Evolutionary conservation across 495 filamentous ascomycete species (phyloP).

Genomic region (Aspergillus conjunctus): DNA sequence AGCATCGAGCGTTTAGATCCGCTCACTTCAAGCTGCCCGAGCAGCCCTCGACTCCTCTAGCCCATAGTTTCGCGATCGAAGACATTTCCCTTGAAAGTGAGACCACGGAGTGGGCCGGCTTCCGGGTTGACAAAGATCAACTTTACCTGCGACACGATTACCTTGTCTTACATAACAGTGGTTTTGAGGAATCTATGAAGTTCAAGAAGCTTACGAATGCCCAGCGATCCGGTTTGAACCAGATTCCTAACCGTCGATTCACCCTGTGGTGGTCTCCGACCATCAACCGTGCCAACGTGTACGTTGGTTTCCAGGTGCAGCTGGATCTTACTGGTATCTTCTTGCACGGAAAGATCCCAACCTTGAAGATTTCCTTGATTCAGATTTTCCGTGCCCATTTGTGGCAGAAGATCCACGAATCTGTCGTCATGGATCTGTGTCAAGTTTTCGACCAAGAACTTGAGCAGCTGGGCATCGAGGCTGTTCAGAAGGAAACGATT

Average conservation of each 20-base stretch:
- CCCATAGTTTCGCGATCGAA: slow-evolving; percentile 37
- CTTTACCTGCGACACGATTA: slow-evolving; percentile 52
- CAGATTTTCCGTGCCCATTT: slow-evolving; percentile 99
- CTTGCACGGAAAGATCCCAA: slow-evolving; percentile 99
- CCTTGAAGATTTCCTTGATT: slow-evolving; percentile 96
- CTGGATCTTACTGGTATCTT: slow-evolving; percentile 99
- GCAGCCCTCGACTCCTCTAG: slow-evolving; percentile 19
- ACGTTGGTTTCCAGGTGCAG: slow-evolving; percentile 96
- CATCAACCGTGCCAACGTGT: slow-evolving; percentile 62
- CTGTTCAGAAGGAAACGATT: slow-evolving; percentile 99
- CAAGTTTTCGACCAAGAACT: slow-evolving; percentile 99
- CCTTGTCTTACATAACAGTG: slow-evolving; percentile 50
- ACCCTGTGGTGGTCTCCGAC: slow-evolving; percentile 98
- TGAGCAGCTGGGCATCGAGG: slow-evolving; percentile 94
- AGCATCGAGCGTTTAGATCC: slow-evolving; percentile 32
- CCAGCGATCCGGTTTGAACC: slow-evolving; percentile 96
- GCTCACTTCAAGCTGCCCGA: slow-evolving; percentile 23
- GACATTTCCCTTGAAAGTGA: slow-evolving; percentile 44
- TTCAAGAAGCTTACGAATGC: slow-evolving; percentile 99
- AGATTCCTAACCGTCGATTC: slow-evolving; percentile 99
- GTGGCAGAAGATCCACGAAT: slow-evolving; percentile 99
- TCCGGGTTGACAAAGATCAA: slow-evolving; percentile 52
- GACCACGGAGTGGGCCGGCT: slow-evolving; percentile 44
- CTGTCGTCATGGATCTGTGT: slow-evolving; percentile 98
- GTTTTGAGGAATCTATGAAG: slow-evolving; percentile 88